These are phyloP conservation scores for Chlorella sp. DNA, from an alignment of 139 green algal species.

Conservation along the genomic window DNA sequence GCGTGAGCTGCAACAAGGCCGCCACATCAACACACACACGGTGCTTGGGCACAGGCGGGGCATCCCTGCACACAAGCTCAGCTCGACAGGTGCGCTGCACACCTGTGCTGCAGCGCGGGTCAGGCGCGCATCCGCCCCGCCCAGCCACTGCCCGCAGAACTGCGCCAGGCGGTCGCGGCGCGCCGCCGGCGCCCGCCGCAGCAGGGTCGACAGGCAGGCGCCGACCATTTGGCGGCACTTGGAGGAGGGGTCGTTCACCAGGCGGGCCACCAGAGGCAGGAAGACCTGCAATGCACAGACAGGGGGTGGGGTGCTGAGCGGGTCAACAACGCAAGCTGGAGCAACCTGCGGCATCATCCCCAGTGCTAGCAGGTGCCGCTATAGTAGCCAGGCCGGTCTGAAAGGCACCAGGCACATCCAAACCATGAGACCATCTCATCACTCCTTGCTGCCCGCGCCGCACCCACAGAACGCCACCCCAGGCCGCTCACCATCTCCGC, in stretches of 20 bases:
- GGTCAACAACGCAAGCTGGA: no score
- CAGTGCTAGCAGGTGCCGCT: no score
- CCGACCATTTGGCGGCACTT: slow-evolving; percentile 62
- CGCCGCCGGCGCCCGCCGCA: slow-evolving; percentile 52
- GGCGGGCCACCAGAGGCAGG: slow-evolving; percentile 83
- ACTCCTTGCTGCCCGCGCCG: no score
- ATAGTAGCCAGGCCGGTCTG: no score
- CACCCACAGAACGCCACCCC: background rate
- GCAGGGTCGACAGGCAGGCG: slow-evolving; percentile 62
- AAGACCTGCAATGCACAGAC: slow-evolving; percentile 63
- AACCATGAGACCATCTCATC: no score
- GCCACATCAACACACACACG: no score
- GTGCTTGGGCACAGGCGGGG: no score
- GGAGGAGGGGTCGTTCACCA: slow-evolving; percentile 81
- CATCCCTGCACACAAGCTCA: no score
- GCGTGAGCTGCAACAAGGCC: no score
- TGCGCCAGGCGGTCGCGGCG: slow-evolving; percentile 55
- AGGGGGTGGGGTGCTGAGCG: background rate
- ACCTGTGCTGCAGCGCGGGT: slow-evolving; percentile 64
- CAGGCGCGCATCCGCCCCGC: slow-evolving; percentile 56
- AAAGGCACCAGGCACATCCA: no score
- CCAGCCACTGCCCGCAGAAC: slow-evolving; percentile 69
- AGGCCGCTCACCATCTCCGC: slow-evolving; percentile 29
- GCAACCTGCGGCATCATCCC: no score
- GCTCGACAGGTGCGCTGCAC: background rate